These are phyloP conservation scores for Vaccinium darrowii DNA, from an alignment of 148 eudicot species.

Conservation along the genomic window DNA sequence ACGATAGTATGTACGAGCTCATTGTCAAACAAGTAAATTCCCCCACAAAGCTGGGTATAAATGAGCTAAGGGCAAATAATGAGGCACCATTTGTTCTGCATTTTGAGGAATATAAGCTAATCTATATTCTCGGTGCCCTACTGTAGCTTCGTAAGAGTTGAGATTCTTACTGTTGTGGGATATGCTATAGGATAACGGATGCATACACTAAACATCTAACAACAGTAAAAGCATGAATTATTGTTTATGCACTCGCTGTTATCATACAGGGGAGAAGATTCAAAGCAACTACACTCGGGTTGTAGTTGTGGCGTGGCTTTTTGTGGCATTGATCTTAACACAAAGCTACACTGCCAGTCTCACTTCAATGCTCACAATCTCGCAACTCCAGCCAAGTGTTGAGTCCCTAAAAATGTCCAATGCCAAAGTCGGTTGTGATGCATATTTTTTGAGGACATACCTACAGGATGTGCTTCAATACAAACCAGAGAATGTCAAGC, in stretches of 20 bases:
- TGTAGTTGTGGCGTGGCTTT: slow-evolving; percentile 37
- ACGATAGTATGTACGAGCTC: not conserved
- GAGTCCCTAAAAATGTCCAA: not conserved
- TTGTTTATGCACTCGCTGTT: not conserved
- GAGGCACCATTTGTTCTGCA: not conserved
- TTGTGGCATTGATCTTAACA: slow-evolving; percentile 25
- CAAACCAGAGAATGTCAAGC: slow-evolving; percentile 12
- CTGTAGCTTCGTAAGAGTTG: not conserved
- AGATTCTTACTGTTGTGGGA: not conserved
- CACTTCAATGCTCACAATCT: slow-evolving; percentile 37
- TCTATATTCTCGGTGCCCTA: not conserved
- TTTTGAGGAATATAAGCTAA: not conserved
- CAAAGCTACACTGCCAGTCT: slow-evolving; percentile 36
- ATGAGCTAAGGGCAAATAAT: not conserved
- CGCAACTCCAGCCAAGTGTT: not conserved
- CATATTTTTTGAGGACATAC: not conserved
- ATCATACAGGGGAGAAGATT: slow-evolving; percentile 12
- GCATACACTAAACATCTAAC: not conserved
- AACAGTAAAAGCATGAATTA: not conserved
- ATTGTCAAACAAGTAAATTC: not conserved
- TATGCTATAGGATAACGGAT: not conserved
- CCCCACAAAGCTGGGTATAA: not conserved
- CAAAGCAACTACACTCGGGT: slow-evolving; percentile 19
- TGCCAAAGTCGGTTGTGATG: slow-evolving; percentile 21
- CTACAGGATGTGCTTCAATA: not conserved